Evolutionary conservation across 768 basidiomycete genomes (phyloP).

Genomic region (Boletus rex-veris): DNA sequence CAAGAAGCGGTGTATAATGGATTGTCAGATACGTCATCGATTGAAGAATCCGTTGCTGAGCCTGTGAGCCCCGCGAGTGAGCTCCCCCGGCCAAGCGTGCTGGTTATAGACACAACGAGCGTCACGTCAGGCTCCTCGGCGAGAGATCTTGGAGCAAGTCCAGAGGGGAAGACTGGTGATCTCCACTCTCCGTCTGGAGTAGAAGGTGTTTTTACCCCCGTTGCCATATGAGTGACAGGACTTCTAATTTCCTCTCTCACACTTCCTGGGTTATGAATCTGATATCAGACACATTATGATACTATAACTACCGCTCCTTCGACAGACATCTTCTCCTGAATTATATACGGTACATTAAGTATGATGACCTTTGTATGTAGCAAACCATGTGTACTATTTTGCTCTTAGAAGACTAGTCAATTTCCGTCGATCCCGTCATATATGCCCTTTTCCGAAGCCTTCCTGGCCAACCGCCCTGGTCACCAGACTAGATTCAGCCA

Average conservation of each 20-base stretch:
- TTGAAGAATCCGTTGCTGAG: conserved; percentile 36
- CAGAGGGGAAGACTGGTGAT: conserved; percentile 22
- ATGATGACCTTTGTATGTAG: conserved; percentile 19
- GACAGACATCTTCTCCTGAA: neutral
- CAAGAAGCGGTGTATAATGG: conserved; percentile 25
- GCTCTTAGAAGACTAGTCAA: conserved; percentile 21
- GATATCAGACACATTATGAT: conserved; percentile 14
- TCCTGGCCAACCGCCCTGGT: neutral
- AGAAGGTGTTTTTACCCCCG: conserved; percentile 23
- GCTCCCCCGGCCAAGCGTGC: conserved; percentile 22
- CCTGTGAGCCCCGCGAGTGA: conserved; percentile 33
- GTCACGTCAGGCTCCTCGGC: conserved; percentile 25
- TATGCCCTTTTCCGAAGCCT: neutral
- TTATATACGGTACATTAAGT: conserved; percentile 9
- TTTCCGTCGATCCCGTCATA: conserved; percentile 13
- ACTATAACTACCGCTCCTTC: conserved; percentile 8
- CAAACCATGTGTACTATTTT: conserved; percentile 26
- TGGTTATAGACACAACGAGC: conserved; percentile 31
- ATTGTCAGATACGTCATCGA: conserved; percentile 34
- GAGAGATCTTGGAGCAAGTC: conserved; percentile 27
- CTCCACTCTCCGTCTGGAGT: conserved; percentile 11
- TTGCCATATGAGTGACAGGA: conserved; percentile 28
- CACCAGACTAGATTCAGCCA: neutral
- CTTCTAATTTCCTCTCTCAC: conserved; percentile 17
- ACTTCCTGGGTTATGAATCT: conserved; percentile 4